Conservation (phyloP, 495 filamentous ascomycete genomes). For the Mytilinidion resinicola region DNA sequence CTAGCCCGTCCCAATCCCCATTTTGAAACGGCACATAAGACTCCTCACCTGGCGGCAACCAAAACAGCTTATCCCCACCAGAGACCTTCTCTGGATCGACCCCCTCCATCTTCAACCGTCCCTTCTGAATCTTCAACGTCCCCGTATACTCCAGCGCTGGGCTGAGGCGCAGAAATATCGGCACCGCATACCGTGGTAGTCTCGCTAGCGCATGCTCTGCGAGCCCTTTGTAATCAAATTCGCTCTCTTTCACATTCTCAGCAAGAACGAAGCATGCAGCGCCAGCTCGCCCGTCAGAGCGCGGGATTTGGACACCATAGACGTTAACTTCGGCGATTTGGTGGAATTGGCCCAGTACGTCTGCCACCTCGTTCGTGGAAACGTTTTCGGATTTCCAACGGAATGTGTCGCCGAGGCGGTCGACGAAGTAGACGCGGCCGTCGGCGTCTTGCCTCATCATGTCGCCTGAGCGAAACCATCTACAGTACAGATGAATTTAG, state of each 20-base stretch:
- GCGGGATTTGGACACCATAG: slow-evolving; percentile 34
- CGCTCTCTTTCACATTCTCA: slow-evolving; percentile 11
- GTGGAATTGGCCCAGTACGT: slow-evolving; percentile 30
- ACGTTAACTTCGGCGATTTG: slow-evolving; percentile 36
- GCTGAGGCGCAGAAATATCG: slow-evolving; percentile 32
- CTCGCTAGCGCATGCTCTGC: slow-evolving; percentile 24
- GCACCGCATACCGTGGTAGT: slow-evolving; percentile 34
- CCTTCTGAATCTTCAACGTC: slow-evolving; percentile 29
- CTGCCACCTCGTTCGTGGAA: slow-evolving; percentile 35
- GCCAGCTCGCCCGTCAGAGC: slow-evolving; percentile 22
- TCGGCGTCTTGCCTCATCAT: slow-evolving; percentile 17
- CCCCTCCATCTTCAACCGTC: slow-evolving; percentile 22
- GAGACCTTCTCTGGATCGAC: slow-evolving; percentile 14
- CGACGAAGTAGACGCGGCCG: slow-evolving; percentile 28
- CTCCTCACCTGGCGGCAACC: slow-evolving; percentile 25
- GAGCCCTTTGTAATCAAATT: slow-evolving; percentile 21
- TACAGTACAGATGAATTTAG: not conserved
- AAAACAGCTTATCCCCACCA: slow-evolving; percentile 27
- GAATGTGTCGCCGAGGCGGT: slow-evolving; percentile 82
- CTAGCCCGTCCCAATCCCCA: slow-evolving; percentile 29
- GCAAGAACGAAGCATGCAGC: slow-evolving; percentile 22
- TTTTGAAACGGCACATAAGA: slow-evolving; percentile 29
- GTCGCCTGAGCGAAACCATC: slow-evolving; percentile 29
- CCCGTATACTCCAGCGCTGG: slow-evolving; percentile 28
- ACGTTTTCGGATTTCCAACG: slow-evolving; percentile 86